Conservation (phyloP, 495 filamentous ascomycete genomes). For the Pyronema domesticum region DNA sequence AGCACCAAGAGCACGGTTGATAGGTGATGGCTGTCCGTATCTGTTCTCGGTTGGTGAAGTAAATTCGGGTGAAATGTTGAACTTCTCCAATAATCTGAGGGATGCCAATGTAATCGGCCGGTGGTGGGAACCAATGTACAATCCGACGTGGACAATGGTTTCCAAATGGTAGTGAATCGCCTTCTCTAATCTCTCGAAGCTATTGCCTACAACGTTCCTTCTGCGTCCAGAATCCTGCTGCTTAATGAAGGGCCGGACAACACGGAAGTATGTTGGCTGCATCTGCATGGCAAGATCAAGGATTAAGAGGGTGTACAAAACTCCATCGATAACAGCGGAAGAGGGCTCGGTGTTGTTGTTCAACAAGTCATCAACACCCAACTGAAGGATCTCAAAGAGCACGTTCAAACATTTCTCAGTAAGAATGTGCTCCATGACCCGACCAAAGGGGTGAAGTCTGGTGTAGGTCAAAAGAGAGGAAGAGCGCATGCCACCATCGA, state of each 20-base stretch:
- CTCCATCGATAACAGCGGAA: conserved; percentile 49
- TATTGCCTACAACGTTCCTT: conserved; percentile 12
- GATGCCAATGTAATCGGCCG: conserved; percentile 56
- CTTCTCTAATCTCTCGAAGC: conserved; percentile 72
- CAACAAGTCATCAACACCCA: conserved; percentile 45
- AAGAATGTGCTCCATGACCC: conserved; percentile 94
- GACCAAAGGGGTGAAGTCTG: conserved; percentile 71
- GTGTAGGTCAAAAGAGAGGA: conserved; percentile 59
- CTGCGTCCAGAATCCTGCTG: conserved; percentile 30
- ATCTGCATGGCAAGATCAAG: conserved; percentile 64
- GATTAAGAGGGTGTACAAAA: conserved; percentile 59
- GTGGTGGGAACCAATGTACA: conserved; percentile 68
- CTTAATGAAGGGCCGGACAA: conserved; percentile 62
- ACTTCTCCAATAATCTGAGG: conserved; percentile 62
- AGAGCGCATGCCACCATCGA: conserved; percentile 54
- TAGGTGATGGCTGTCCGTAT: conserved; percentile 13
- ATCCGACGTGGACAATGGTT: conserved; percentile 58
- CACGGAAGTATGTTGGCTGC: conserved; percentile 77
- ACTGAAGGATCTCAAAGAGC: conserved; percentile 57
- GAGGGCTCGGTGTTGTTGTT: conserved; percentile 33
- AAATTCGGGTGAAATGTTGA: conserved; percentile 64
- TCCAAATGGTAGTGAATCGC: conserved; percentile 63
- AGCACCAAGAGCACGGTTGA: conserved; percentile 17
- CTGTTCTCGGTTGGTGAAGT: conserved; percentile 34
- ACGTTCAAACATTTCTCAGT: conserved; percentile 71